Evolutionary conservation across 177 flowering plant species (phyloP), one percentile per base, ranked within the genome.

Genomic region (Vitis hybrid): DNA sequence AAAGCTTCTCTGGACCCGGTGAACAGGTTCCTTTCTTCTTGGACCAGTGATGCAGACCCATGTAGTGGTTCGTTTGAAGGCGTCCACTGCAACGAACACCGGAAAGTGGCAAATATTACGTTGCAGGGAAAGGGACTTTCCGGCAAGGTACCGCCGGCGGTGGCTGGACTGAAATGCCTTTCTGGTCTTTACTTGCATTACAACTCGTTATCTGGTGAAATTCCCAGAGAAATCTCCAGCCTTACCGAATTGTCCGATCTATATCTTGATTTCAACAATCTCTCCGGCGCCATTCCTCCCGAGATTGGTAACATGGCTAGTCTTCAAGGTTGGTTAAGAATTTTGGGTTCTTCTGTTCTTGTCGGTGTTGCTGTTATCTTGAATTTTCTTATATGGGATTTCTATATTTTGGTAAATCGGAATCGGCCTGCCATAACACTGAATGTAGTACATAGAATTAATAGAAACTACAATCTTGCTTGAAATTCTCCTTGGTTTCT

Each of bases 171-270:
- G 10, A 84, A 83, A 67, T 85, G 84, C 71, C 80, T 96, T 66
- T 86, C 99, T 5, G 98, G 97, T 26, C 83, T 96, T 15, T 96
- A 86, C 80, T 73, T 96, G 79, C 99, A 96, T 71, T 96, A 89
- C 75, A 96, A 96, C 79, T 82, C 80, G 10, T 72, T 96, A 72
- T 74, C 78, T 0, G 99, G 99, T 39, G 87, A 80, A 67, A 90
- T 96, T 59, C 99, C 99, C 6, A 75, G 31, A 33, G 95, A 94
- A 78, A 83, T 96, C 67, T 73, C 85, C 0, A 72, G 80, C 51
- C 87, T 96, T 19, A 81, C 91, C 19, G 92, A 87, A 71, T 80
- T 96, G 48, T 50, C 83, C 62, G 99, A 96, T 82, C 90, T 96
- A n/a, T 96, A 94, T 80, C 93, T 96, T 33, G 77, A 96, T 75